phyloP scores from a whole-genome alignment of 495 filamentous ascomycete species.

The Aspergillus incahuasiensis region DNA sequence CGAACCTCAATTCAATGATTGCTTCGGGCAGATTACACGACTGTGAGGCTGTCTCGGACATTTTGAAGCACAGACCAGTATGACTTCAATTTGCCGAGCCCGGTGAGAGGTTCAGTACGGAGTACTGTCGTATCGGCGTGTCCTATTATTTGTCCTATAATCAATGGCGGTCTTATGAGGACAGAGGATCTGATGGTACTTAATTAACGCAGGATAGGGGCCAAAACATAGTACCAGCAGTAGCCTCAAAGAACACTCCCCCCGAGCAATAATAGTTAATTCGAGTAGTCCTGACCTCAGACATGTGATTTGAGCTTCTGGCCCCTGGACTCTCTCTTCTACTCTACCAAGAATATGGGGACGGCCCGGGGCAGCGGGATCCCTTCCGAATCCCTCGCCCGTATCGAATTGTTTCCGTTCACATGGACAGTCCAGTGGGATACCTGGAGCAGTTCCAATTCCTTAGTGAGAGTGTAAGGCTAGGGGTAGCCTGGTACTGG shows the following conservation, averaged over 20 bases:
- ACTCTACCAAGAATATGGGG: background rate
- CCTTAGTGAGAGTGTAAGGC: background rate
- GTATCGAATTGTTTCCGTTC: background rate
- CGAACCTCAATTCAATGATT: too few species aligned
- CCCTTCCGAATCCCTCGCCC: background rate
- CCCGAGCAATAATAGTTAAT: too few species aligned
- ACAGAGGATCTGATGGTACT: too few species aligned
- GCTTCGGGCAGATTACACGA: background rate
- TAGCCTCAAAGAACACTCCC: too few species aligned
- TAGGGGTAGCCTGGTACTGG: too few species aligned
- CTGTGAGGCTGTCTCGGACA: background rate
- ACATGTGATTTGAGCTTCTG: too few species aligned
- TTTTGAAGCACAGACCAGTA: background rate
- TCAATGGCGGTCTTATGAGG: too few species aligned
- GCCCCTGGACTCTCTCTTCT: background rate
- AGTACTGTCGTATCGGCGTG: background rate
- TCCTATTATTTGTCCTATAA: background rate
- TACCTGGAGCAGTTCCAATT: background rate
- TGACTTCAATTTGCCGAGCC: background rate
- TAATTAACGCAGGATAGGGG: too few species aligned
- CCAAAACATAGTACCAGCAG: too few species aligned
- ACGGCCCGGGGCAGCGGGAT: background rate
- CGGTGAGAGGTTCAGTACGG: background rate
- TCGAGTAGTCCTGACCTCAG: too few species aligned
- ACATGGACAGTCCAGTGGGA: background rate